These are phyloP conservation scores for Camelina hispida DNA, from an alignment of 345 rosid genomes.

Conservation along the genomic window DNA sequence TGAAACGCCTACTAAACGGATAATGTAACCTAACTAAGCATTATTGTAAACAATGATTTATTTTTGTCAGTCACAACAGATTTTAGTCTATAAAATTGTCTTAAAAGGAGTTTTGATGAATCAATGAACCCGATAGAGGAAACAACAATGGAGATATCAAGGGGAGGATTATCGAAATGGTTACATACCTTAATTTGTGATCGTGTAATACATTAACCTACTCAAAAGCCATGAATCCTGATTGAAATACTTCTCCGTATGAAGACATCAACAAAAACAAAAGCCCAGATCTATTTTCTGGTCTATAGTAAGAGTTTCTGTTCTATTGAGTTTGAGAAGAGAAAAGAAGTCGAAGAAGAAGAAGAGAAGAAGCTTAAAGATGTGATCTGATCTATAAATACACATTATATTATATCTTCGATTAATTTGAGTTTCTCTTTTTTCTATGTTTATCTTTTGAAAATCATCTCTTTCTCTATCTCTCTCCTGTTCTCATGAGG, in stretches of 20 bases:
- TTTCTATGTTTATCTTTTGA: conserved; percentile 33
- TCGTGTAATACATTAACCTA: neutral
- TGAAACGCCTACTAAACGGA: neutral
- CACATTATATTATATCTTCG: conserved; percentile 26
- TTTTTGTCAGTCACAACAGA: neutral
- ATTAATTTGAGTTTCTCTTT: conserved; percentile 25
- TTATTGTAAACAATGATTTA: neutral
- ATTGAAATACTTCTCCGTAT: conserved; percentile 12
- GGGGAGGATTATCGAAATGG: conserved; percentile 6
- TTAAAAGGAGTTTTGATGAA: neutral
- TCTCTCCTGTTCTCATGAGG: conserved; percentile 11
- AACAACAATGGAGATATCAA: conserved; percentile 1
- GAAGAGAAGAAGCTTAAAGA: conserved; percentile 26
- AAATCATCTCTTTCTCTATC: conserved; percentile 3
- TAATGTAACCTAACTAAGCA: neutral
- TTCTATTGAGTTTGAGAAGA: conserved; percentile 1
- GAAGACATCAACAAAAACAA: conserved; percentile 15
- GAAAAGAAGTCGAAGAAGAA: neutral
- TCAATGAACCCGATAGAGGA: neutral
- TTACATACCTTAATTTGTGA: conserved; percentile 37
- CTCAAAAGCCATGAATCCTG: conserved; percentile 21
- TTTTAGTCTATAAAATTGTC: neutral
- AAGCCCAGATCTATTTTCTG: neutral
- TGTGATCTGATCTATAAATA: conserved; percentile 41
- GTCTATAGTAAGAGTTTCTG: conserved; percentile 14